Conservation (phyloP, 768 basidiomycete species). For the Amanita polypyramis region DNA sequence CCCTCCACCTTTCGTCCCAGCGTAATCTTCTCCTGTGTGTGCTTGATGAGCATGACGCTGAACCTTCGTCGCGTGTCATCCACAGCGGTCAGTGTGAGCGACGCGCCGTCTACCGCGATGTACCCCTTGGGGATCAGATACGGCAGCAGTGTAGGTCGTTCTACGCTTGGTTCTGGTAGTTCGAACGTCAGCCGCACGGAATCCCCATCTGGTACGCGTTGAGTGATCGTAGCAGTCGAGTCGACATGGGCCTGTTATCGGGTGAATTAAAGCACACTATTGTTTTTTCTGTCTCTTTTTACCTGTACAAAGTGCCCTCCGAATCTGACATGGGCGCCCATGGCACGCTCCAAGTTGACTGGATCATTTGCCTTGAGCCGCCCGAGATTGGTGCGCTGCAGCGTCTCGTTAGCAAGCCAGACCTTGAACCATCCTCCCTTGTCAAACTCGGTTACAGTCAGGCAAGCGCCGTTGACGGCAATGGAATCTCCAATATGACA, state of each 20-base stretch:
- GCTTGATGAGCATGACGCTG: conserved; percentile 90
- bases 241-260: conserved; percentile 84
- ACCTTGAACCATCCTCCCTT: conserved; percentile 79
- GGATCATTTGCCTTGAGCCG: conserved; percentile 68
- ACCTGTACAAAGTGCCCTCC: conserved; percentile 99
- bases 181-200: conserved; percentile 81
- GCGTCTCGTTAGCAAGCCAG: conserved; percentile 92
- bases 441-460: conserved; percentile 87
- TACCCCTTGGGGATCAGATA: conserved; percentile 94
- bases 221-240: conserved; percentile 67
- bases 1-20: conserved; percentile 67
- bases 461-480: conserved; percentile 76
- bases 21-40: conserved; percentile 85
- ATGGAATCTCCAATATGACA: conserved; percentile 94
- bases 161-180: conserved; percentile 47
- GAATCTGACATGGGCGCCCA: conserved; percentile 84
- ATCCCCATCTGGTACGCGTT: conserved; percentile 66
- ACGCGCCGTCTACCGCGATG: conserved; percentile 88
- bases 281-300: not conserved
- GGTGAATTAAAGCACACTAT: not conserved
- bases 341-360: conserved; percentile 90
- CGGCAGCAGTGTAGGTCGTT: conserved; percentile 54
- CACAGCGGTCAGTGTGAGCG: conserved; percentile 82
- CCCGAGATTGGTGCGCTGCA: conserved; percentile 84
- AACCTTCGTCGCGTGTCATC: conserved; percentile 53